Base-by-base conservation (phyloP, 768 basidiomycete genomes). In the Trametes coccinea region DNA sequence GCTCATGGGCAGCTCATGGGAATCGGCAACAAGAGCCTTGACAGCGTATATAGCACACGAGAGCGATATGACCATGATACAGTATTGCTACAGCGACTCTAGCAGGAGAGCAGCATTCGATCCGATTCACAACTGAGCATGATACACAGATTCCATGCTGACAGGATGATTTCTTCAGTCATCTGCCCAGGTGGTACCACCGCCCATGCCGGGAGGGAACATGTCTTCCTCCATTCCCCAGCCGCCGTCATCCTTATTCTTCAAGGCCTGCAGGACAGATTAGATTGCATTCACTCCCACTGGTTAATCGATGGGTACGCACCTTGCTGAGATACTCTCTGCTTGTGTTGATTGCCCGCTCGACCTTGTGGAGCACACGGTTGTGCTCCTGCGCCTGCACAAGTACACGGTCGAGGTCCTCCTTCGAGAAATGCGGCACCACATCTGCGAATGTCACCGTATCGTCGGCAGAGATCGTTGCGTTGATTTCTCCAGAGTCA, bases 301-400 rank as follows among this genome's bases (percentile, higher is more conserved):
- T 14, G 48, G 22, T 22, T 22, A 22, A 22, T n/a, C 4, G 10
- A 11, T 4, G 22, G 27, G 45, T 17, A 67, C 76, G 50, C 34
- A 88, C 90, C 84, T 93, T 94, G 34, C 68, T 77, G 67, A 93
- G 70, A 63, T 85, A 93, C 48, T 93, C 92, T 67, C 79, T 88
- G 71, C 86, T 88, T 70, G 80, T 77, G 43, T 80, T 83, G 67
- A 88, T 73, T 56, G 84, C 80, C 59, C 78, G 73, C 65, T 90
- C 87, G 22, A 89, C 70, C 50, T 71, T 70, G 30, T 68, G 73
- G 8, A 90, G 77, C 17, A 79, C 63, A 48, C 71, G 73, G 13
- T 79, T 76, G 70, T 88, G 89, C 48, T 75, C 74, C 69, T 92
- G 89, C 4, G 79, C 81, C 2, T 79, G 77, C 53, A 67, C 73